Evolutionary conservation across 148 eudicot species (phyloP), one percentile per base, ranked within the genome.

Genomic region (Rheum nobile): DNA sequence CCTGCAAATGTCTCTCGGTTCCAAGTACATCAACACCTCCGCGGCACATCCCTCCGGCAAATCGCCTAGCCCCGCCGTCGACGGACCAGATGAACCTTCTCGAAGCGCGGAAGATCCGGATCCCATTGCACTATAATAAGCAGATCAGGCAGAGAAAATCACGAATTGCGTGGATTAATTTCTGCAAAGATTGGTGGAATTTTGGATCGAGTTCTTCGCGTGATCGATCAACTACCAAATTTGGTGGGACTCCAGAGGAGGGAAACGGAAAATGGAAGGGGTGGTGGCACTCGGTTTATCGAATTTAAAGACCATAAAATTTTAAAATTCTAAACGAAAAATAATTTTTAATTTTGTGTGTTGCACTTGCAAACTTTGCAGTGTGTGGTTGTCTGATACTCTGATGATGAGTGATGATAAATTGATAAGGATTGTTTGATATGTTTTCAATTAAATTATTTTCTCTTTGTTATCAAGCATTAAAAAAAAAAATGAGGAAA

Each of bases 11-110:
- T 92, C 87, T n/a, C 74, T 81, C 1, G 98, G 91, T 39, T 88
- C 90, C 65, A 92, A 72, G 77, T 90, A 76, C 79, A 69, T 80
- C 80, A 93, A 55, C 57, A 93, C 84, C 48, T 79, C 32, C 3
- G 94, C 98, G 72, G 88, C 89, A 74, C 93, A 89, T 52, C 88
- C 84, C 75, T 93, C 98, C 69, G 98, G 98, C 80, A 93, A 83
- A 71, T 93, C 94, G 7, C 94, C 98, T 2, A 93, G 80, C 31
- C 83, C 83, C 14, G 91, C 72, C 43, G 77, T 28, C 67, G 34
- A 59, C 17, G 76, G 75, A n/a, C 69, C 82, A 17, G 50, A 42
- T 37, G 67, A 44, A 42, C 67, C 61, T 71, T 80, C 79, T 29
- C 54, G 87, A 71, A 88, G 54, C 17, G 80, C 82, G n/a, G 84